Percentiles rank a stretch among this genome's conserved stretches.
Evolutionary conservation across 2,329 filamentous ascomycete genomes (phyloP).

Genomic region (Tolypocladium tropicale): DNA sequence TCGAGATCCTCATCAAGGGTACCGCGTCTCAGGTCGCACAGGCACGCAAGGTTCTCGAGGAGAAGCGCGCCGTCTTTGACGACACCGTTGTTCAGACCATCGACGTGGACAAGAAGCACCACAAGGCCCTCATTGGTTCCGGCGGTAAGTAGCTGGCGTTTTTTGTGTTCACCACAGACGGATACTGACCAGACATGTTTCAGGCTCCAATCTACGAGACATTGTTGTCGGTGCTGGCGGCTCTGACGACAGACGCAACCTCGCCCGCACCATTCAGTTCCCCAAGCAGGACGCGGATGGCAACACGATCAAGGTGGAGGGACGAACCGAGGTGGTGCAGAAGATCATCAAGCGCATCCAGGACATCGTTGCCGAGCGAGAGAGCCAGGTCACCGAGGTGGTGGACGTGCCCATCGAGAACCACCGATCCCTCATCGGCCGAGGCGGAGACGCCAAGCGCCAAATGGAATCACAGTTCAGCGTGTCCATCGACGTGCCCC

Average conservation of each 20-base stretch:
- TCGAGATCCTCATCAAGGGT: constrained; percentile 86
- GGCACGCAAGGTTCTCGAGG: constrained; percentile 81
- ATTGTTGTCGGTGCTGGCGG: constrained; percentile 85
- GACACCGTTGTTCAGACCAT: constrained; percentile 77
- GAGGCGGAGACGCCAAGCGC: constrained; percentile 78
- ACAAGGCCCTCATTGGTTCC: constrained; percentile 78
- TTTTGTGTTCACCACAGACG: neutral
- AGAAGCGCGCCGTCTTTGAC: constrained; percentile 80
- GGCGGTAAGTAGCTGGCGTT: constrained; percentile 56
- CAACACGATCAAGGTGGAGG: constrained; percentile 79
- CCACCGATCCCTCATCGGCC: constrained; percentile 84
- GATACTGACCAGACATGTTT: constrained; percentile 5
- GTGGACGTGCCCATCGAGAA: constrained; percentile 82
- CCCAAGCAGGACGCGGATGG: constrained; percentile 78
- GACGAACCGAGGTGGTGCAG: constrained; percentile 72
- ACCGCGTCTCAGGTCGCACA: constrained; percentile 85
- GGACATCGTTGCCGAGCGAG: constrained; percentile 70
- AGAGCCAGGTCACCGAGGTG: constrained; percentile 68
- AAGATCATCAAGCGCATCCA: constrained; percentile 79
- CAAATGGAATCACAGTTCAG: constrained; percentile 78
- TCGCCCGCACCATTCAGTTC: constrained; percentile 88
- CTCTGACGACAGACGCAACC: constrained; percentile 71
- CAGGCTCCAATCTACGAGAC: constrained; percentile 73
- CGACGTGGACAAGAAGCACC: constrained; percentile 89
- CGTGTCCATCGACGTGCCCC: constrained; percentile 81